A percentile compares a stretch with the other conserved stretches of the same genome.
Conservation (phyloP, 805 yeast species). For the Kazachstania bromeliacearum region DNA sequence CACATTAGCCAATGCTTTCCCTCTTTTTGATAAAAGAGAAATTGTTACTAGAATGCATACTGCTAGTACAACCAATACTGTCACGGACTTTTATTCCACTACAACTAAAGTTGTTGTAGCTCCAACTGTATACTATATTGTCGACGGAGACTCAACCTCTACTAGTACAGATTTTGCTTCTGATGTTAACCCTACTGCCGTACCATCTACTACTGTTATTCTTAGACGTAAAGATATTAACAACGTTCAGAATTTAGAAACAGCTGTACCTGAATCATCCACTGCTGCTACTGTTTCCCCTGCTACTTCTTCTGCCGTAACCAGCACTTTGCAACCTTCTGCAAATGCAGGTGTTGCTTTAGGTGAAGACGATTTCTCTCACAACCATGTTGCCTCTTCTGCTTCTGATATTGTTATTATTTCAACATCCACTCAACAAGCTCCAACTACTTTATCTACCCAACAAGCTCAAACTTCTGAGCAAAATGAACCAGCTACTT, state of each 20-base stretch:
- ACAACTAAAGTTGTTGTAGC: slow-evolving; percentile 32
- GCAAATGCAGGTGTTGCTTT: slow-evolving; percentile 1
- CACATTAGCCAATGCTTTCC: slow-evolving; percentile 17
- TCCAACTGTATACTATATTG: slow-evolving; percentile 33
- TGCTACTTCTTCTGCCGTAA: slow-evolving; percentile 7
- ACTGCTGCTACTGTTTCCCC: slow-evolving; percentile 6
- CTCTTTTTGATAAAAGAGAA: slow-evolving; percentile 29
- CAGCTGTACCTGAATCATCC: slow-evolving; percentile 7
- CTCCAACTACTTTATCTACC: slow-evolving; percentile 5
- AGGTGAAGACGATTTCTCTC: slow-evolving; percentile 1
- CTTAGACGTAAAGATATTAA: slow-evolving; percentile 8
- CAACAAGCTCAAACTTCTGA: background rate
- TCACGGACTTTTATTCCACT: slow-evolving; percentile 34
- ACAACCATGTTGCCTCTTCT: background rate
- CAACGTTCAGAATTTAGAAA: background rate
- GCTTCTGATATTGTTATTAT: background rate
- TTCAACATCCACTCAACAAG: slow-evolving; percentile 5
- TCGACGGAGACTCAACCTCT: slow-evolving; percentile 31
- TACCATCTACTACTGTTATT: slow-evolving; percentile 31
- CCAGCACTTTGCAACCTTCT: slow-evolving; percentile 2
- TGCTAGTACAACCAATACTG: slow-evolving; percentile 42
- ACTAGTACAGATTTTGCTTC: slow-evolving; percentile 31
- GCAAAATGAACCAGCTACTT: background rate
- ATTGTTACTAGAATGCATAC: slow-evolving; percentile 47
- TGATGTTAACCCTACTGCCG: slow-evolving; percentile 28